Conservation (phyloP, 176 grass and related monocot species). For the barley (Hordeum vulgare) region MorexV3_pseudomolecules_assembly NC_058519.1:461438993-461439492, state of each 20-base stretch:
- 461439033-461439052: slow-evolving; percentile 74
- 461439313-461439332: slow-evolving; percentile 67
- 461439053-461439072: slow-evolving; percentile 81
- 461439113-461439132: neutral
- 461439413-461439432: slow-evolving; percentile 54
- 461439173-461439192: neutral
- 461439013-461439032: slow-evolving; percentile 59
- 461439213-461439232: slow-evolving; percentile 54
- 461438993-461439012: slow-evolving; percentile 75
- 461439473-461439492: neutral
- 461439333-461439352: slow-evolving; percentile 56
- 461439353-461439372: slow-evolving; percentile 59
- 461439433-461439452: neutral
- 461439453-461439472: neutral
- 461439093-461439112: slow-evolving; percentile 51
- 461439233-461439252: slow-evolving; percentile 62
- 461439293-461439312: slow-evolving; percentile 42
- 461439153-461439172: neutral
- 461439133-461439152: neutral
- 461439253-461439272: slow-evolving; percentile 73
- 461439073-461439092: slow-evolving; percentile 53
- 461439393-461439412: slow-evolving; percentile 76
- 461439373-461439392: slow-evolving; percentile 69
- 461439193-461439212: slow-evolving; percentile 21
- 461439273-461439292: slow-evolving; percentile 55